phyloP scores from a whole-genome alignment of 1,284 basidiomycete genomes.

The Wallemia hederae region DNA sequence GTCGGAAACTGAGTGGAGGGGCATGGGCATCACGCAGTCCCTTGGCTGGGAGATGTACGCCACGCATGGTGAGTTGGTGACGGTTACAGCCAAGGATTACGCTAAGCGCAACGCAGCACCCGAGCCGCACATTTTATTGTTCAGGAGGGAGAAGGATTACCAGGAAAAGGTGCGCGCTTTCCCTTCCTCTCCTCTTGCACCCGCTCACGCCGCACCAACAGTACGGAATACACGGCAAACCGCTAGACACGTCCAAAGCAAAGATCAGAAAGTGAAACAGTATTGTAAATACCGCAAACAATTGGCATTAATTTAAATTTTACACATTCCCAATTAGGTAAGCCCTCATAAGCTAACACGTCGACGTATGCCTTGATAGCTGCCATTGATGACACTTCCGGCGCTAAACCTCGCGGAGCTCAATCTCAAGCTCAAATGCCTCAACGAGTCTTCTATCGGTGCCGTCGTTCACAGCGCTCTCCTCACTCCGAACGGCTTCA shows the following conservation, averaged over 20 bases:
- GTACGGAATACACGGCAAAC: slow-evolving; percentile 7
- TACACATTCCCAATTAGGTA: background rate
- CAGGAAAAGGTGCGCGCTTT: slow-evolving; percentile 11
- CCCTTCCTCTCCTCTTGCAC: background rate
- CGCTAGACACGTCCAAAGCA: slow-evolving; percentile 2
- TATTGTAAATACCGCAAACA: background rate
- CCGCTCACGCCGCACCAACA: background rate
- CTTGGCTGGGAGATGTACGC: slow-evolving; percentile 94
- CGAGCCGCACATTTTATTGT: slow-evolving; percentile 35
- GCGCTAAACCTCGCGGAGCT: background rate
- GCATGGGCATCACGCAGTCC: slow-evolving; percentile 82
- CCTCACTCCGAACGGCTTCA: background rate
- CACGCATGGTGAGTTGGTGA: slow-evolving; percentile 68
- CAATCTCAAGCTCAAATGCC: background rate
- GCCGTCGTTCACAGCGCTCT: background rate
- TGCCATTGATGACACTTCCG: background rate
- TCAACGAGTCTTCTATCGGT: background rate
- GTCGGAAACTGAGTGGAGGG: slow-evolving; percentile 67
- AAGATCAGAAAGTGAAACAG: background rate
- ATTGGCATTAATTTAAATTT: background rate
- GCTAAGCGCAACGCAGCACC: slow-evolving; percentile 26
- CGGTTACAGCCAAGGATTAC: background rate
- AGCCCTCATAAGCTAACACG: background rate
- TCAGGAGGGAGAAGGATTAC: slow-evolving; percentile 20
- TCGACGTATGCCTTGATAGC: background rate